Evolutionary conservation across 1,284 basidiomycete genomes (phyloP).

Genomic region (Spongispora temasekensis): DNA sequence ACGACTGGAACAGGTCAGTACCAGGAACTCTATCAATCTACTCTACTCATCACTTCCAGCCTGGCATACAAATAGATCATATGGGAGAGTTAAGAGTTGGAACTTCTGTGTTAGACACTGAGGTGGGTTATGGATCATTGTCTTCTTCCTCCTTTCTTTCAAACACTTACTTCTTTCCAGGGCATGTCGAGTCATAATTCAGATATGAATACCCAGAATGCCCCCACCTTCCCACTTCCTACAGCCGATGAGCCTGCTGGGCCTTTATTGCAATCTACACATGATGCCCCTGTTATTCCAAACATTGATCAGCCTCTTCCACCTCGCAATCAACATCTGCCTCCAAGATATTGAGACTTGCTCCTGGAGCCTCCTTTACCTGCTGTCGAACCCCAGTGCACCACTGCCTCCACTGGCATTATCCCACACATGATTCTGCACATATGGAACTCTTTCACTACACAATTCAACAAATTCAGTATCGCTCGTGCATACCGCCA

Average conservation of each 20-base stretch:
- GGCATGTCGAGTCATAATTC: background rate
- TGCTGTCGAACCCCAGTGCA: background rate
- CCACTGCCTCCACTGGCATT: background rate
- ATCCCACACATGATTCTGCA: background rate
- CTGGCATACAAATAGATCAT: background rate
- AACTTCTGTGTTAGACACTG: background rate
- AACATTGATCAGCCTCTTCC: background rate
- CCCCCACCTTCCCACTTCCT: background rate
- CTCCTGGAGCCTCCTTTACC: background rate
- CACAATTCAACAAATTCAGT: background rate
- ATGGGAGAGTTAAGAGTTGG: background rate
- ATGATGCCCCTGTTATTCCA: background rate
- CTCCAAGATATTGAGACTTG: background rate
- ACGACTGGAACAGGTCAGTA: background rate
- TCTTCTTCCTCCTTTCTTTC: background rate
- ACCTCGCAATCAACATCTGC: background rate
- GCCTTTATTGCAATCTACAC: background rate
- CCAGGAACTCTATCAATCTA: background rate
- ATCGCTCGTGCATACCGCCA: background rate
- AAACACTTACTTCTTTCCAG: background rate
- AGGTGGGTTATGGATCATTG: background rate
- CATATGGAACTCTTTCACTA: background rate
- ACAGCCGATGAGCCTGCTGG: background rate
- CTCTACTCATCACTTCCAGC: background rate
- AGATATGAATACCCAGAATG: background rate